Base-by-base conservation (phyloP, 2,329 filamentous ascomycete species). In the Claviceps pazoutovae region DNA sequence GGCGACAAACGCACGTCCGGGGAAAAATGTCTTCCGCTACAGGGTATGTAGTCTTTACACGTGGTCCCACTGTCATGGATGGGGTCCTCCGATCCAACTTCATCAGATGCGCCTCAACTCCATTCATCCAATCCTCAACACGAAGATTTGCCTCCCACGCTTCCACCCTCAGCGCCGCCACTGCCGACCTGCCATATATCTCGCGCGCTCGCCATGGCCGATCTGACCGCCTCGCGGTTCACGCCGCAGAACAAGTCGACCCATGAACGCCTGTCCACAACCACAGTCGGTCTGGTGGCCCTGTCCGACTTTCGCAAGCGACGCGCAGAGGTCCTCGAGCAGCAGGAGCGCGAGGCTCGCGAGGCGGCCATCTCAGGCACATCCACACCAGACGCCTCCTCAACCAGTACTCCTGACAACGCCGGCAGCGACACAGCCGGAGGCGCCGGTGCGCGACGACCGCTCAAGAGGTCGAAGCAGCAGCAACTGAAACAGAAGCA, bases 261-360 rank as follows among this genome's bases (percentile, higher is more conserved):
- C 1, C 81, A 91, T 66, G 84, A 95, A 62, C 75, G 88, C 14
- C 76, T 95, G 47, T 91, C 91, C 54, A 87, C 82, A 51, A 83
- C 88, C 62, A 95, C 88, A 0, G 89, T 96, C 58, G 93, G 93
- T 42, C 82, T 98, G 2, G 91, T 97, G 50, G 81, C 87, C 53
- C 82, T 96, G 44, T 88, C 87, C 57, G 93, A 97, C 65, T 97
- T 95, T 67, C 88, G 91, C 68, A 97, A 98, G 71, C 83, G 93
- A 54, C 88, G 91, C 67, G 90, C 89, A 59, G 88, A 96, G 68
- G 88, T 90, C n/a, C 74, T 95, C 47, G 91, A 96, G 66, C 83
- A 88, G 64, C 91, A 93, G 63, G 88, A 93, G 63, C 80, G 86
- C 61, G 88, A 93, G 61, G 83, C 80, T 13, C 81, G 83, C 62